Base-by-base conservation (phyloP, 2,329 filamentous ascomycete species). In the Talaromyces pinophilus region DNA sequence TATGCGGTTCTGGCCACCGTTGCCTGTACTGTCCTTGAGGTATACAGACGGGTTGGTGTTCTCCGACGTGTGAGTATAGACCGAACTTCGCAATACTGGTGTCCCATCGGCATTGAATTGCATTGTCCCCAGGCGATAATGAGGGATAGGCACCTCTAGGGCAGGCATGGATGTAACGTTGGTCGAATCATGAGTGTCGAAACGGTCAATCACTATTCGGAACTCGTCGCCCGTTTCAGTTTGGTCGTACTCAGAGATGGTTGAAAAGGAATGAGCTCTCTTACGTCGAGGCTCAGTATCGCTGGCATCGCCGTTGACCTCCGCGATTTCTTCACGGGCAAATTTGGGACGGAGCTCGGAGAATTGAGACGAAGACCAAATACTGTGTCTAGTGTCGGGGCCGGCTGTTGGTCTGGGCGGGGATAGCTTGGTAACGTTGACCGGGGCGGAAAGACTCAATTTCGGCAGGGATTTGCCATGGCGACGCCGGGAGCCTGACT, bases 41-140 rank as follows among this genome's bases (percentile, higher is more conserved):
- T 84, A 80, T 62, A 83, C 83, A 69, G 89, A 92, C 7, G 88
- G 88, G 46, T 86, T 83, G 69, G 88, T 78, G 68, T 93, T 91
- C 63, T 94, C 91, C 2, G 91, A 90, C 3, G 89, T 87, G 63
- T 79, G 78, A 11, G 86, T 87, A 76, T 92, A 92, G 17, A 90
- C 88, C n/a, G 93, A 96, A 70, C 89, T 91, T 68, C 91, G 89
- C 69, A 97, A 83, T 69, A 92, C 85, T 2, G 92, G 88, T 2
- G 90, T 93, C 11, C 92, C 92, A 71, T 86, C 85, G 63, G 86
- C 81, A 69, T 90, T 94, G 77, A 97, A 96, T 67, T 88, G 87
- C 19, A 92, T 92, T 1, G 90, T 91, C 13, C 93, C 93, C 66
- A 97, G 82, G 70, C 89, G 89, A 83, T 93, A 96, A 65, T 91